Conservation (phyloP, 495 filamentous ascomycete species). For the Aspergillus bridgeri region DNA sequence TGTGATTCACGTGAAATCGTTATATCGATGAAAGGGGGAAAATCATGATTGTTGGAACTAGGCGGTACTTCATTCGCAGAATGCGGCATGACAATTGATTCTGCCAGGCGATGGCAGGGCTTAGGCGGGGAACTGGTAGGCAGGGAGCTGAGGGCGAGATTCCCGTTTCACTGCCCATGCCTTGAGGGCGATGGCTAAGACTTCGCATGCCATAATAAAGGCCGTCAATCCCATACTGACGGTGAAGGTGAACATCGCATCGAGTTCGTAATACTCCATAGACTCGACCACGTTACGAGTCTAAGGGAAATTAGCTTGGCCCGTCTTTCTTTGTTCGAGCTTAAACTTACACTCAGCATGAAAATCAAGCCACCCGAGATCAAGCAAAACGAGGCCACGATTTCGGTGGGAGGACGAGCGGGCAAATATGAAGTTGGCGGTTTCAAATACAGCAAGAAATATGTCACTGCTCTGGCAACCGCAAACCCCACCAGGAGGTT, state of each 20-base stretch:
- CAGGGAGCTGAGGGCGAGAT: slow-evolving; percentile 24
- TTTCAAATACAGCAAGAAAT: slow-evolving; percentile 72
- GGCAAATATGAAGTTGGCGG: slow-evolving; percentile 85
- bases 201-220: slow-evolving; percentile 82
- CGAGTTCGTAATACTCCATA: slow-evolving; percentile 68
- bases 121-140: slow-evolving; percentile 24
- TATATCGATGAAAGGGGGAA: neutral
- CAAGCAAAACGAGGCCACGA: slow-evolving; percentile 81
- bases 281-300: slow-evolving; percentile 68
- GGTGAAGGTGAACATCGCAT: slow-evolving; percentile 93
- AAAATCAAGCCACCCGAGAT: slow-evolving; percentile 86
- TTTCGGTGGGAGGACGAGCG: slow-evolving; percentile 84
- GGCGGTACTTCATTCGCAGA: neutral
- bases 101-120: neutral
- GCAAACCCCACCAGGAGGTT: slow-evolving; percentile 79
- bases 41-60: neutral
- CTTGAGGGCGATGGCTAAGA: slow-evolving; percentile 78
- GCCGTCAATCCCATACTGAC: slow-evolving; percentile 80
- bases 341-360: slow-evolving; percentile 76
- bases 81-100: neutral
- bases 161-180: slow-evolving; percentile 78
- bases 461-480: slow-evolving; percentile 73
- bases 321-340: neutral
- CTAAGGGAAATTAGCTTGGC: slow-evolving; percentile 28
- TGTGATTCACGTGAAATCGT: neutral